Evolutionary conservation across 495 filamentous ascomycete species (phyloP).

Genomic region (Penicillium mononematosum): DNA sequence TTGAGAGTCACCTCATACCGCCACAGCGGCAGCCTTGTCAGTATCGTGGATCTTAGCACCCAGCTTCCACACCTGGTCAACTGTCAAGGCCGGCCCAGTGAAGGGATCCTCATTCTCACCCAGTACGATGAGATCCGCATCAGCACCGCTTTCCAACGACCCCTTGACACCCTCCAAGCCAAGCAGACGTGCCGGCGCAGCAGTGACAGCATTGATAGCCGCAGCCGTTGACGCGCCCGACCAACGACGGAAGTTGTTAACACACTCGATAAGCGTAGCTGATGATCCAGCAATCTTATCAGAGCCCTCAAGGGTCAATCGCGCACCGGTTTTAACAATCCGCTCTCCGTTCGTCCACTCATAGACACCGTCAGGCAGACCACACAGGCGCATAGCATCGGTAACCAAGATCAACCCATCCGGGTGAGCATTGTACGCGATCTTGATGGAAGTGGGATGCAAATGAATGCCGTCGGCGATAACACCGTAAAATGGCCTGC

Average conservation of each 20-base stretch:
- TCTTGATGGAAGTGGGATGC: constrained; percentile 58
- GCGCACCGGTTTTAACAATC: constrained; percentile 64
- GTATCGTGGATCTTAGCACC: constrained; percentile 53
- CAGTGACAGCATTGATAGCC: constrained; percentile 68
- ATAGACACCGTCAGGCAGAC: constrained; percentile 73
- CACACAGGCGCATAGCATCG: constrained; percentile 61
- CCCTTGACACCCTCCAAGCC: constrained; percentile 67
- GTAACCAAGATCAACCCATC: constrained; percentile 58
- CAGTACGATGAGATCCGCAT: constrained; percentile 77
- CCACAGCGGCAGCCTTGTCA: constrained; percentile 24
- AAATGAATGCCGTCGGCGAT: constrained; percentile 65
- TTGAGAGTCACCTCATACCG: constrained; percentile 3
- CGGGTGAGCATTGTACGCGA: constrained; percentile 59
- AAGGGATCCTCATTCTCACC: constrained; percentile 50
- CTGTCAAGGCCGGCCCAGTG: constrained; percentile 48
- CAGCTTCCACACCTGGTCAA: constrained; percentile 79
- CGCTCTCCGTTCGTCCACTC: constrained; percentile 75
- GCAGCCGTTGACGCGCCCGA: constrained; percentile 60
- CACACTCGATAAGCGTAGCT: constrained; percentile 72
- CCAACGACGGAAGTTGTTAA: constrained; percentile 77
- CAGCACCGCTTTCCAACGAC: constrained; percentile 61
- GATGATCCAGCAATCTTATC: constrained; percentile 72
- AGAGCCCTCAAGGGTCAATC: constrained; percentile 65
- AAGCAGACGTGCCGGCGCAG: constrained; percentile 71
- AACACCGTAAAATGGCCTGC: constrained; percentile 56